phyloP scores from a whole-genome alignment of 371 early-diverging fungal genomes.

The Apophysomyces sp. region DNA sequence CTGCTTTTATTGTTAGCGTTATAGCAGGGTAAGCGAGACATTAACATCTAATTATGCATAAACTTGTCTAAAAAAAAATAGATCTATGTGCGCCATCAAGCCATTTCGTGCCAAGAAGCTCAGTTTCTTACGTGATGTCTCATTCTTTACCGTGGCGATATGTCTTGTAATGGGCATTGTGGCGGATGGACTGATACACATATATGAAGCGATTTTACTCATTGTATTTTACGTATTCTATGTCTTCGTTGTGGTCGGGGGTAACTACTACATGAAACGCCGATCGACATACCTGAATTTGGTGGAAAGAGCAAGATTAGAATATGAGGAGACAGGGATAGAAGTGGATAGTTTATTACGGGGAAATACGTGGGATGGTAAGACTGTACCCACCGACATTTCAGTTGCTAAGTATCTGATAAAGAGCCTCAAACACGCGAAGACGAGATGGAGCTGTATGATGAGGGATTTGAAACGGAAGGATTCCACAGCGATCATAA shows the following conservation, averaged over 20 bases:
- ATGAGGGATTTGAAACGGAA: conserved; percentile 50
- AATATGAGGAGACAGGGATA: conserved; percentile 43
- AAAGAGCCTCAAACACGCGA: conserved; percentile 20
- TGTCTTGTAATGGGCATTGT: conserved; percentile 57
- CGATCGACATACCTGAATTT: conserved; percentile 36
- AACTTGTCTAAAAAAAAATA: conserved; percentile 4
- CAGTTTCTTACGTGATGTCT: conserved; percentile 71
- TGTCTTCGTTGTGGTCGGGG: conserved; percentile 58
- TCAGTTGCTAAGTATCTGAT: not conserved
- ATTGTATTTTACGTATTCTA: conserved; percentile 56
- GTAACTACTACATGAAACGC: conserved; percentile 49
- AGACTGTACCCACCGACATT: not conserved
- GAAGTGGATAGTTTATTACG: conserved; percentile 43
- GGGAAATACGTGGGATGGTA: conserved; percentile 33
- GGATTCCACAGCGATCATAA: conserved; percentile 32
- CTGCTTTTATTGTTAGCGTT: conserved; percentile 73
- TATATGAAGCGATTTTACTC: conserved; percentile 58
- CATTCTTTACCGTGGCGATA: conserved; percentile 70
- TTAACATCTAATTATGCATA: not conserved
- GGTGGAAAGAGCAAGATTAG: conserved; percentile 42
- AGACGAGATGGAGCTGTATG: conserved; percentile 46
- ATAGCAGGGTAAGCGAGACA: conserved; percentile 54
- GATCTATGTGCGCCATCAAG: conserved; percentile 71
- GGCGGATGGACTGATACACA: conserved; percentile 57
- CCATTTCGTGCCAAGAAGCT: conserved; percentile 63